Percentiles rank a stretch among this genome's conserved stretches.
These are phyloP conservation scores for Talaromyces ruber DNA, from an alignment of 495 filamentous ascomycete species.

Conservation along the genomic window DNA sequence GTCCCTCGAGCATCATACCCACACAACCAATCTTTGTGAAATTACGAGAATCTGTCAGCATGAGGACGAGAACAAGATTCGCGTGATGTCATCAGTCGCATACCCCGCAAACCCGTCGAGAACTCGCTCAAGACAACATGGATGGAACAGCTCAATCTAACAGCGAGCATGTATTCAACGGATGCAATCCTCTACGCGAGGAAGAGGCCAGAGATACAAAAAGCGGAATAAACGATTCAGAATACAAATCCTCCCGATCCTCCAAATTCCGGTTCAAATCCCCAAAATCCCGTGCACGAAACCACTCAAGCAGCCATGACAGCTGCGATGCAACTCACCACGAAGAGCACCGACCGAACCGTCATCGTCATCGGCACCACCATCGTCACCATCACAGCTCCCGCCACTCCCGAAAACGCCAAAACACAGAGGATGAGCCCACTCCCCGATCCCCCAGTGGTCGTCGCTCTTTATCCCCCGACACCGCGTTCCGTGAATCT, in stretches of 20 bases:
- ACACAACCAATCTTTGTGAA: not conserved
- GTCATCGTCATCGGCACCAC: conserved; percentile 6
- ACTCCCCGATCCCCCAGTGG: conserved; percentile 1
- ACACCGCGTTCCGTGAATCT: conserved; percentile 82
- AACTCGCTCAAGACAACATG: not conserved
- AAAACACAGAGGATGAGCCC: conserved; percentile 3
- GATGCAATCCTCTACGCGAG: not conserved
- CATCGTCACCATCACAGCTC: conserved; percentile 26
- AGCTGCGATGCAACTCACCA: conserved; percentile 10
- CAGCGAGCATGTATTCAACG: not conserved
- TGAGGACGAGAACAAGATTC: not conserved
- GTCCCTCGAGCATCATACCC: not conserved
- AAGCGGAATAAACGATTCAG: conserved; percentile 4
- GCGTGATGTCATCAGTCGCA: conserved; percentile 1
- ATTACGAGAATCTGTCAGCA: not conserved
- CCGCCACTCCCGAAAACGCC: conserved; percentile 14
- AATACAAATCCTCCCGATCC: conserved; percentile 17
- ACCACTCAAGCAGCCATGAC: not conserved
- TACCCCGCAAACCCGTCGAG: not conserved
- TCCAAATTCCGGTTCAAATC: conserved; percentile 53
- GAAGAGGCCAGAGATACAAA: not conserved
- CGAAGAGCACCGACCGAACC: conserved; percentile 4
- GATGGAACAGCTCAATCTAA: not conserved
- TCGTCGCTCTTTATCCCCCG: conserved; percentile 35
- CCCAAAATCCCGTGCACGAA: conserved; percentile 18